Percentiles rank a stretch among this genome's conserved stretches.
phyloP scores from a whole-genome alignment of 768 basidiomycete species.

The Cubamyces sp. region DNA sequence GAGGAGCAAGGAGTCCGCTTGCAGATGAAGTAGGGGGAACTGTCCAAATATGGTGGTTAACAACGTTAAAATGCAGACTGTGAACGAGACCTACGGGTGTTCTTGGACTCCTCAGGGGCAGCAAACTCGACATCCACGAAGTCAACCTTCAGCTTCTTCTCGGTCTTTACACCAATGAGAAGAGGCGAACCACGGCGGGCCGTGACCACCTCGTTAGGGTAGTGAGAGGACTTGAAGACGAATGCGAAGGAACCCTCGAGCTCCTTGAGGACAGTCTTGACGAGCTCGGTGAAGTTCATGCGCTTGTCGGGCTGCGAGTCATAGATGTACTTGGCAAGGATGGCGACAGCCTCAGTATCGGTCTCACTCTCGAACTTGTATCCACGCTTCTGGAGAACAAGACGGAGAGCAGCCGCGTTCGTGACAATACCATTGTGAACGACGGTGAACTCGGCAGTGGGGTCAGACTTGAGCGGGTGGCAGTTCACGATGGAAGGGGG shows the following conservation, averaged over 20 bases:
- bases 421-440: conserved; percentile 99
- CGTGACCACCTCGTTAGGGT: conserved; percentile 93
- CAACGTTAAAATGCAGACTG: neutral
- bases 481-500: conserved; percentile 87
- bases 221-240: conserved; percentile 97
- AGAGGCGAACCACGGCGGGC: conserved; percentile 97
- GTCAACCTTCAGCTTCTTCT: conserved; percentile 99
- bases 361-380: conserved; percentile 95
- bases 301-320: conserved; percentile 89
- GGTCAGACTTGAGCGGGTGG: conserved; percentile 90
- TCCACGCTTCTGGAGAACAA: conserved; percentile 94
- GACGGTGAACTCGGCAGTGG: conserved; percentile 80
- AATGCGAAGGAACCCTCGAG: conserved; percentile 99
- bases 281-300: conserved; percentile 84
- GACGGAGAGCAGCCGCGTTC: conserved; percentile 84
- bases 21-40: conserved; percentile 45
- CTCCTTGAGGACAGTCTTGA: conserved; percentile 97
- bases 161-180: conserved; percentile 97
- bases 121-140: conserved; percentile 98
- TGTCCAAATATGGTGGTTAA: conserved; percentile 38
- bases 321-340: conserved; percentile 94
- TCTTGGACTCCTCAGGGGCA: conserved; percentile 62
- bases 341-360: conserved; percentile 97
- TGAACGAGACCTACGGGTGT: conserved; percentile 43
- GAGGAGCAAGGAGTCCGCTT: conserved; percentile 69